phyloP scores from a whole-genome alignment of 139 green algal genomes.

The Chlorella sp. region DNA sequence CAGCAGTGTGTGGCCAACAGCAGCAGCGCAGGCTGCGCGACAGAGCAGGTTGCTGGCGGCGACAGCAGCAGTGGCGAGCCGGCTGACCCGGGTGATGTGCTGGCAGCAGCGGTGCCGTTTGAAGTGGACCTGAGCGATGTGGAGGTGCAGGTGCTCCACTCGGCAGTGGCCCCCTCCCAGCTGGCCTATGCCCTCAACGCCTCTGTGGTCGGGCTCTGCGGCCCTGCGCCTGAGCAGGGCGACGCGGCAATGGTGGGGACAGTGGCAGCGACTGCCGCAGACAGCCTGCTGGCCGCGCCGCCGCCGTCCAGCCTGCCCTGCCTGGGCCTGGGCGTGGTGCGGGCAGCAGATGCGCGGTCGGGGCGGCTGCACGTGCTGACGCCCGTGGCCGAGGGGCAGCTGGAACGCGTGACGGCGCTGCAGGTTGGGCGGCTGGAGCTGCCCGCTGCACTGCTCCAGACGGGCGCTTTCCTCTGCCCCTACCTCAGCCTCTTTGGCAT shows the following conservation, averaged over 20 bases:
- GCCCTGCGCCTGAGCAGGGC: not conserved
- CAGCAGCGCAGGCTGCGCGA: not conserved
- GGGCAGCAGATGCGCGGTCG: slow-evolving; percentile 49
- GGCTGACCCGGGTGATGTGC: slow-evolving; percentile 10
- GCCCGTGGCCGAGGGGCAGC: slow-evolving; percentile 17
- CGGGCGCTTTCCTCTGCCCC: slow-evolving; percentile 35
- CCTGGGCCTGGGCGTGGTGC: slow-evolving; percentile 75
- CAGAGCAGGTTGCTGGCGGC: slow-evolving; percentile 32
- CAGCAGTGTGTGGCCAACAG: slow-evolving; percentile 31
- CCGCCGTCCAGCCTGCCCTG: slow-evolving; percentile 54
- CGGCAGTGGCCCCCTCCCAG: slow-evolving; percentile 31
- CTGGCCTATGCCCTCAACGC: slow-evolving; percentile 65
- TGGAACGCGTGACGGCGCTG: slow-evolving; percentile 53
- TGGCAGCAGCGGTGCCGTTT: slow-evolving; percentile 55
- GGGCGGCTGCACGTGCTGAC: slow-evolving; percentile 67
- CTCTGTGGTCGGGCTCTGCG: slow-evolving; percentile 65
- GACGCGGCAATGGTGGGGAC: too few species aligned
- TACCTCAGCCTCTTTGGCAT: slow-evolving; percentile 69
- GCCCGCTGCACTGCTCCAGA: slow-evolving; percentile 61
- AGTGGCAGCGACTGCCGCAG: not conserved
- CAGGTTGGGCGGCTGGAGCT: slow-evolving; percentile 72
- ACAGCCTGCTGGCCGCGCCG: not conserved
- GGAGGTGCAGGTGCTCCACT: slow-evolving; percentile 42
- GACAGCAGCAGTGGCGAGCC: slow-evolving; percentile 36
- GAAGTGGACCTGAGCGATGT: slow-evolving; percentile 38